These are phyloP conservation scores for Naegleria lovaniensis DNA, from an alignment of 208 protist species.

Conservation along the genomic window DNA sequence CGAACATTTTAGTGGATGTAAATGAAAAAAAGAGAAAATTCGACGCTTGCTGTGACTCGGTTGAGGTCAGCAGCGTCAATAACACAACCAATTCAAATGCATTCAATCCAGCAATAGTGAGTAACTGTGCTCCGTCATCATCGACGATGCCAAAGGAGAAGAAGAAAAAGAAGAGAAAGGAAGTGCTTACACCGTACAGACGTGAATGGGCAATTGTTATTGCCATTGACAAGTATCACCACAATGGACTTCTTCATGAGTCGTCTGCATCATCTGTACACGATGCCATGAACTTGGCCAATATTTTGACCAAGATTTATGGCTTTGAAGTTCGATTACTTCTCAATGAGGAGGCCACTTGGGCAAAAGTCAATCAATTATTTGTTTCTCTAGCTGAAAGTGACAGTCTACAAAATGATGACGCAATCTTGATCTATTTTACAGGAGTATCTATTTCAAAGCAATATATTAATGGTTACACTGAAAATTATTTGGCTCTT, in stretches of 20 bases:
- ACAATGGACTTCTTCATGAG: background rate
- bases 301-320: conserved; percentile 5
- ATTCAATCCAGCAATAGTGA: background rate
- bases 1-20: background rate
- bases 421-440: background rate
- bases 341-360: conserved; percentile 2
- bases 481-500: background rate
- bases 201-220: conserved; percentile 22
- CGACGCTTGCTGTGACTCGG: background rate
- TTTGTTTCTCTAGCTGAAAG: background rate
- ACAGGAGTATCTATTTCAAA: background rate
- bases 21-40: background rate
- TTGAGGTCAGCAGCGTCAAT: background rate
- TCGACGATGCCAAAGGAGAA: background rate
- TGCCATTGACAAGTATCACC: conserved; percentile 6
- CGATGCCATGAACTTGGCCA: background rate
- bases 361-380: background rate
- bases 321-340: background rate
- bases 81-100: background rate
- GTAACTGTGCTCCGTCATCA: background rate
- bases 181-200: background rate
- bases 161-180: background rate
- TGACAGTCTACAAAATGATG: background rate
- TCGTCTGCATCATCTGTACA: background rate
- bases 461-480: background rate